These are phyloP conservation scores for Vigna trinervia DNA, from an alignment of 306 rosid genomes.

Conservation along the genomic window DNA sequence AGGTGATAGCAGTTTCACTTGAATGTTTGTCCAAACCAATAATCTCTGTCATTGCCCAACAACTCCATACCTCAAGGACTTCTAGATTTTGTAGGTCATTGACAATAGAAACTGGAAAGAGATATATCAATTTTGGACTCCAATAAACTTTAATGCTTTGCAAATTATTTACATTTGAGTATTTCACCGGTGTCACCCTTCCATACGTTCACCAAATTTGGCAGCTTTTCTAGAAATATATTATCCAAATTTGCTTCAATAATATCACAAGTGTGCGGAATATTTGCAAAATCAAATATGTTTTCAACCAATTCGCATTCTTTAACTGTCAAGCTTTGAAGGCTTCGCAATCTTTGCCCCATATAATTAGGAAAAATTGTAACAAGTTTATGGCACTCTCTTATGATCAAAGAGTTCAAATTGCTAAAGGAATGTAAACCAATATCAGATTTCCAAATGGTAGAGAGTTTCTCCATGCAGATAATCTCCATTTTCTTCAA, in stretches of 20 bases:
- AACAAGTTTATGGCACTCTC: slow-evolving; percentile 28
- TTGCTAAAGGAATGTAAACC: slow-evolving; percentile 10
- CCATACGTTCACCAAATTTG: slow-evolving; percentile 40
- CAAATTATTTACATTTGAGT: slow-evolving; percentile 2
- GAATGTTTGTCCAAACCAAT: slow-evolving; percentile 9
- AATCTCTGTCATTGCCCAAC: slow-evolving; percentile 13
- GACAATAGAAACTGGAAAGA: slow-evolving; percentile 43
- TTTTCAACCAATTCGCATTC: slow-evolving; percentile 20
- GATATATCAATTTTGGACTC: not conserved
- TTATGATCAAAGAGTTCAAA: not conserved
- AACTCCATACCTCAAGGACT: fast-evolving
- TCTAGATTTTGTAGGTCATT: slow-evolving; percentile 6
- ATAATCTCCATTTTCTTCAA: slow-evolving; percentile 24
- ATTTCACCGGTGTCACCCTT: slow-evolving; percentile 6
- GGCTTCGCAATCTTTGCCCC: not conserved
- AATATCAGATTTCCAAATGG: slow-evolving; percentile 26
- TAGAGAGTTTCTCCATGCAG: not conserved
- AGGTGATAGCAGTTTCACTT: not conserved
- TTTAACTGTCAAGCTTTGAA: not conserved
- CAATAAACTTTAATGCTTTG: fast-evolving
- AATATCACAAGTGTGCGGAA: not conserved
- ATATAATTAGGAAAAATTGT: slow-evolving; percentile 21
- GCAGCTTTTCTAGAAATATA: not conserved
- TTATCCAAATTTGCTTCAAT: not conserved
- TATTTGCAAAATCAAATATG: slow-evolving; percentile 31